Conservation (phyloP, 1,284 basidiomycete species). For the Phaffia rhodozyma region DNA sequence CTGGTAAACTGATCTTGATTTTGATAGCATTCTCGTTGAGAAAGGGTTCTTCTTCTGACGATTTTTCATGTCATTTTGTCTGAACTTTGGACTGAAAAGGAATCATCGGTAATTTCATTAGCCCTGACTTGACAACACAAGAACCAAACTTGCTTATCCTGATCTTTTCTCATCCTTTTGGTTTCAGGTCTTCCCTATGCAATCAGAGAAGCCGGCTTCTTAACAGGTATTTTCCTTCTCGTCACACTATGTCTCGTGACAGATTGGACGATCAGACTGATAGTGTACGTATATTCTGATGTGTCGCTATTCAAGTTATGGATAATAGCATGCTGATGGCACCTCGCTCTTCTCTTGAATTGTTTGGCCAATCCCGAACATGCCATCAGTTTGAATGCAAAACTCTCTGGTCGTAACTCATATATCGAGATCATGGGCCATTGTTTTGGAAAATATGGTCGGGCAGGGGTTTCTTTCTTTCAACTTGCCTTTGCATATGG, state of each 20-base stretch:
- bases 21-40: background rate
- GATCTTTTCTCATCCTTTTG: background rate
- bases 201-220: constrained; percentile 80
- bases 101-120: constrained; percentile 57
- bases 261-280: constrained; percentile 96
- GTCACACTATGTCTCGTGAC: constrained; percentile 70
- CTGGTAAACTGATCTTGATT: constrained; percentile 44
- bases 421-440: constrained; percentile 96
- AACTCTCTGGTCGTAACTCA: constrained; percentile 79
- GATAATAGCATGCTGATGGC: background rate
- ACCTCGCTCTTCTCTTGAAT: constrained; percentile 21
- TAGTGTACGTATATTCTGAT: constrained; percentile 48
- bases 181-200: constrained; percentile 74
- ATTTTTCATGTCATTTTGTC: background rate
- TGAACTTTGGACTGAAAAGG: constrained; percentile 37
- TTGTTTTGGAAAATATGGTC: constrained; percentile 79
- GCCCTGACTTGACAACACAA: background rate
- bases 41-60: background rate
- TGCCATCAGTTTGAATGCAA: constrained; percentile 57
- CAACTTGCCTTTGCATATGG: constrained; percentile 97
- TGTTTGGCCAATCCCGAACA: too few relatives aligned
- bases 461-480: constrained; percentile 89
- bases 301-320: too few relatives aligned
- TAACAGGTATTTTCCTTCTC: constrained; percentile 71
- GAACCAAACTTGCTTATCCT: background rate